phyloP scores from a whole-genome alignment of 345 rosid genomes.

The Camelina sativa region DNA sequence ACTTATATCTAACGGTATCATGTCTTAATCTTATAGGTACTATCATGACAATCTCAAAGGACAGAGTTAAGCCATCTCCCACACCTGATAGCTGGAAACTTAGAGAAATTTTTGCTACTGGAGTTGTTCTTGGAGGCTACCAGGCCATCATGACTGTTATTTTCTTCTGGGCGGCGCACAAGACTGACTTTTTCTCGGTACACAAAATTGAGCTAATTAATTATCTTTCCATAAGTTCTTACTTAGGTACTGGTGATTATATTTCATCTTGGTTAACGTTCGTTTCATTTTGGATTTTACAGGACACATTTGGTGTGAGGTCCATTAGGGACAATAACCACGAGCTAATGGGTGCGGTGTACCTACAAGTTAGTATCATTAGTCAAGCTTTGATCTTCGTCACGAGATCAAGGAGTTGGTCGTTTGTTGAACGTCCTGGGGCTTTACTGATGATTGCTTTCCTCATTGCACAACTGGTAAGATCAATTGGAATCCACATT shows the following conservation, averaged over 20 bases:
- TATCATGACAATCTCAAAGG: constrained; percentile 96
- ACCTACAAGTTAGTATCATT: constrained; percentile 94
- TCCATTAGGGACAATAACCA: constrained; percentile 42
- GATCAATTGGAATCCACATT: not conserved
- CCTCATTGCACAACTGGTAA: constrained; percentile 81
- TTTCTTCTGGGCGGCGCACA: constrained; percentile 77
- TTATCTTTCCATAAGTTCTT: not conserved
- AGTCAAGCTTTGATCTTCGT: constrained; percentile 94
- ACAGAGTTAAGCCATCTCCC: constrained; percentile 96
- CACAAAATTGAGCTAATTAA: not conserved
- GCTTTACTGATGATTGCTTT: constrained; percentile 66
- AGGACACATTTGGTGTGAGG: constrained; percentile 77
- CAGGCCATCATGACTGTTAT: constrained; percentile 84
- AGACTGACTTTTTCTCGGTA: constrained; percentile 79
- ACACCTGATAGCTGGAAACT: constrained; percentile 96
- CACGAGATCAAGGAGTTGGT: constrained; percentile 94
- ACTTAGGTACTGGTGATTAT: not conserved
- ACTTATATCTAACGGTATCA: not conserved
- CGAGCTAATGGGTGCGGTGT: constrained; percentile 84
- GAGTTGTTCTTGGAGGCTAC: constrained; percentile 82
- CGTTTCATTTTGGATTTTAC: constrained; percentile 33
- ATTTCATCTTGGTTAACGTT: not conserved
- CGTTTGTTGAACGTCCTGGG: constrained; percentile 87
- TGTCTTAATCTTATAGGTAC: constrained; percentile 55
- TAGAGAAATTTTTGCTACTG: constrained; percentile 86